Percentiles rank a stretch among this genome's conserved stretches.
Conservation (phyloP, 495 filamentous ascomycete genomes). For the Tuber aestivum region DNA sequence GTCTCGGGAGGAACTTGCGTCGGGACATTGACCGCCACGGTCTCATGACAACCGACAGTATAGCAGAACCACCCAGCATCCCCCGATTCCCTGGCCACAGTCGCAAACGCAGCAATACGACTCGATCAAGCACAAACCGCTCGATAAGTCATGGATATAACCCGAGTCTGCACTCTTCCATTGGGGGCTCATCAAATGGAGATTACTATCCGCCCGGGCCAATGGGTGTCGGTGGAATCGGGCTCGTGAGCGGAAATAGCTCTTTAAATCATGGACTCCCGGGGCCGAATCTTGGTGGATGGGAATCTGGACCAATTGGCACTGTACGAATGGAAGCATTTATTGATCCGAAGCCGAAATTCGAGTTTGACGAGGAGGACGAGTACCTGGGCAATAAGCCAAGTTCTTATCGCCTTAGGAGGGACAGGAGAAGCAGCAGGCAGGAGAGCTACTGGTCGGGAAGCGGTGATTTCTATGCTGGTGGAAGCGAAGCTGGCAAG, state of each 20-base stretch:
- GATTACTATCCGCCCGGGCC: conserved; percentile 34
- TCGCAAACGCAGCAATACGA: conserved; percentile 35
- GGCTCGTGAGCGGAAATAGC: conserved; percentile 34
- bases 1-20: conserved; percentile 10
- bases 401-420: conserved; percentile 50
- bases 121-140: conserved; percentile 27
- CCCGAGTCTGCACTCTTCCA: conserved; percentile 44
- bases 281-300: conserved; percentile 26
- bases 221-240: conserved; percentile 39
- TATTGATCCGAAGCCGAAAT: conserved; percentile 56
- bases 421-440: conserved; percentile 49
- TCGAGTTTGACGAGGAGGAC: conserved; percentile 49
- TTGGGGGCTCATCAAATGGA: conserved; percentile 41
- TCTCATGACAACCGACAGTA: conserved; percentile 43
- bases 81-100: conserved; percentile 59
- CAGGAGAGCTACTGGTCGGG: conserved; percentile 51
- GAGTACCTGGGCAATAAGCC: conserved; percentile 47
- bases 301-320: conserved; percentile 57
- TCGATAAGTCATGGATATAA: conserved; percentile 37
- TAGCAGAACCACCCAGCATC: conserved; percentile 73
- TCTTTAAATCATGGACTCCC: conserved; percentile 28
- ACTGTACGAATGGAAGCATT: conserved; percentile 98
- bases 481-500: conserved; percentile 30
- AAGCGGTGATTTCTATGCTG: conserved; percentile 43
- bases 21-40: conserved; percentile 42